A percentile compares a stretch with the other conserved stretches of the same genome.
These are phyloP conservation scores for Blastocystis sp. DNA, from an alignment of 352 stramenopile genomes.

Conservation along the genomic window DNA sequence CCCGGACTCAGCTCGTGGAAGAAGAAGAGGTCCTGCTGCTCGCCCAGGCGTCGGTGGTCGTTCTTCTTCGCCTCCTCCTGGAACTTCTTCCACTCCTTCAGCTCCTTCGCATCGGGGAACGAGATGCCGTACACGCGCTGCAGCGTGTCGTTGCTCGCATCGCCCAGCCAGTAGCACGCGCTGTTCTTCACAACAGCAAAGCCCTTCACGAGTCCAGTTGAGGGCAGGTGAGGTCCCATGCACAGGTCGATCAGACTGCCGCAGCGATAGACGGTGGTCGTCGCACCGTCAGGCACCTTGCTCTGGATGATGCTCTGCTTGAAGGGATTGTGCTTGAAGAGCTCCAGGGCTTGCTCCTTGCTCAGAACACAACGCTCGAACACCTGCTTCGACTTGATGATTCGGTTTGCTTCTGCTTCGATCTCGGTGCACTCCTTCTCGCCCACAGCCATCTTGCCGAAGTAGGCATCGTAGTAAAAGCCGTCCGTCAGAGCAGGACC, in stretches of 20 bases:
- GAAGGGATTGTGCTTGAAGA: conserved; percentile 97
- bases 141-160: conserved; percentile 90
- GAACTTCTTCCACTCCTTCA: conserved; percentile 93
- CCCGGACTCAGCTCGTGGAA: conserved; percentile 87
- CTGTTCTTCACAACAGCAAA: conserved; percentile 86
- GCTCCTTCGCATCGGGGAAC: conserved; percentile 92
- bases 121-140: conserved; percentile 93
- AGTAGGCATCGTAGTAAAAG: conserved; percentile 99
- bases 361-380: conserved; percentile 95
- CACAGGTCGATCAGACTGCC: conserved; percentile 95
- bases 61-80: conserved; percentile 88
- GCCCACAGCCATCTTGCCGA: conserved; percentile 74
- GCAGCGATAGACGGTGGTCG: conserved; percentile 94
- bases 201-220: conserved; percentile 89
- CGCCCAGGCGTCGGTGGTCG: conserved; percentile 87
- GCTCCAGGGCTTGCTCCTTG: conserved; percentile 92
- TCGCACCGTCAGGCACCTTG: conserved; percentile 89
- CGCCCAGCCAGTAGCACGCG: conserved; percentile 90
- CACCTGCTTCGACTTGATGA: conserved; percentile 90
- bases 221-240: conserved; percentile 87
- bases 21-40: conserved; percentile 90
- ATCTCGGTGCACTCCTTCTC: conserved; percentile 80
- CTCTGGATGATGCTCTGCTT: conserved; percentile 87
- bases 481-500: conserved; percentile 88
- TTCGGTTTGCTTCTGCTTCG: conserved; percentile 80